Evolutionary conservation across 768 basidiomycete species (phyloP).

Genomic region (Lentinula raphanica): DNA sequence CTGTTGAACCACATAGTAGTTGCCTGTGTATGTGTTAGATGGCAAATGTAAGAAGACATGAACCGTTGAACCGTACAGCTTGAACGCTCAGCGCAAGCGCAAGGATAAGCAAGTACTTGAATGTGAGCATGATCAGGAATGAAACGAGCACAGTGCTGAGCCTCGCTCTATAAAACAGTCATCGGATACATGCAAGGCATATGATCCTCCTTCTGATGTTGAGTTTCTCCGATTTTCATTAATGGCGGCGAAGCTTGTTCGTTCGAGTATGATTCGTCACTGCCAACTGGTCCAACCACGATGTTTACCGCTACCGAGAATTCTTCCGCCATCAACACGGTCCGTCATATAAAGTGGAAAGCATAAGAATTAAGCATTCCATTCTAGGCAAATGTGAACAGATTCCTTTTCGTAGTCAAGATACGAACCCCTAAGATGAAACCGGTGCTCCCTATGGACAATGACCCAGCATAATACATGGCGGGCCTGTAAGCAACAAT

Average conservation of each 20-base stretch:
- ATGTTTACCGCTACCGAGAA: neutral
- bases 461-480: slow-evolving; percentile 3
- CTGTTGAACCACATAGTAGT: slow-evolving; percentile 8
- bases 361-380: neutral
- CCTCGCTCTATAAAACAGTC: neutral
- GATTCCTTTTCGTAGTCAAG: neutral
- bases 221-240: neutral
- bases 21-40: neutral
- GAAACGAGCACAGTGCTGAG: neutral
- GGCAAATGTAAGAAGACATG: neutral
- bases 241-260: neutral
- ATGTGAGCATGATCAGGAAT: neutral
- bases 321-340: neutral
- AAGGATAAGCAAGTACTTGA: neutral
- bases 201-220: neutral
- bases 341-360: neutral
- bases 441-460: slow-evolving; percentile 1
- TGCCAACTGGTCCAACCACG: neutral
- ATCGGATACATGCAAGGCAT: neutral
- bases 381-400: neutral
- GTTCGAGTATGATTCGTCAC: neutral
- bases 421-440: neutral
- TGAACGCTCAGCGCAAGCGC: neutral
- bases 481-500: slow-evolving; percentile 1
- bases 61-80: neutral